Base-by-base conservation (phyloP, 163 green algal species). In the Scenedesmus sp. region DNA sequence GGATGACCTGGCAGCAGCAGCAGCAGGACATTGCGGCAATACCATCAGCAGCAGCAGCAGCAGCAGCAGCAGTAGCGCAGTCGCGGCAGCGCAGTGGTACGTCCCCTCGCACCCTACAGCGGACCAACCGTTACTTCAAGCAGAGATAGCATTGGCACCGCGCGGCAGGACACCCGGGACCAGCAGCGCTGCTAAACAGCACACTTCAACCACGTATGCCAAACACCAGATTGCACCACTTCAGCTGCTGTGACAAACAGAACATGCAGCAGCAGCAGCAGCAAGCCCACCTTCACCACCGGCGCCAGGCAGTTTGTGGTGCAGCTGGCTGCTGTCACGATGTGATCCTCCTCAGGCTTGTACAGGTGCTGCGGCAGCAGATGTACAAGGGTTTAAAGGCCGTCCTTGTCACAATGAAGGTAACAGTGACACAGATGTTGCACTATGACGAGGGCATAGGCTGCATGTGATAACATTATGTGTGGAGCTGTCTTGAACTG, bases 301-400 rank as follows among this genome's bases (percentile, higher is more conserved):
- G 97, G 97, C 23, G 96, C 97, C 86, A 99, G 93, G 95, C 97
- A 98, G 95, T 99, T 99, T 82, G 97, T 99, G 79, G 97, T 99
- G 94, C 97, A 99, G 20, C 95, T 98, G 46, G 97, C 97, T 52
- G 97, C 97, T 23, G 97, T 98, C 8, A 98, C 95, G 54, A 99
- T 97, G 94, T 96, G 91, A 87, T 98, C 96, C 73, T 92, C 93
- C 0, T 89, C 91, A 0, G 93, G 85, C 87, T 98, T 91, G 94
- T 98, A 98, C 77, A 93, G 57, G 26, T 96, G 52, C 95, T 97
- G 92, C 76, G 81, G 70, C 34, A 86, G 34, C 46, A 59, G 8
- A 59, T 20, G 77, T 7, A 59, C 56, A 88, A 20, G 26, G 2
- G 5, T 8, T 26, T 26, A 73, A 56, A 59, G 0, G 2, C 0